These are phyloP conservation scores for Vigna unguiculata DNA, from an alignment of 306 rosid genomes.

Conservation along the genomic window DNA sequence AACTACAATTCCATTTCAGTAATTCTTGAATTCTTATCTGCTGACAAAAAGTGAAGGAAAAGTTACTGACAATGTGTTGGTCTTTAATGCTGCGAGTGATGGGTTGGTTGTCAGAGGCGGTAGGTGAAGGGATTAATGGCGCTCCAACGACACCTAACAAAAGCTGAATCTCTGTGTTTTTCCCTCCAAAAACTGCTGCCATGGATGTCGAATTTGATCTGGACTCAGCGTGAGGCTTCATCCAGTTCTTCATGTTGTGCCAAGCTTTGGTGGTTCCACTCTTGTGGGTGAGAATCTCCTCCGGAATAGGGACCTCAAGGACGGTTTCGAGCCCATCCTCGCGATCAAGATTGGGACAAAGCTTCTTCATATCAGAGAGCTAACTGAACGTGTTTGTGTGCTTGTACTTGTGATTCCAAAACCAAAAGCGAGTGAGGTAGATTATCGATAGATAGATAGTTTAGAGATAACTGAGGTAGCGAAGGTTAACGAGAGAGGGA, in stretches of 20 bases:
- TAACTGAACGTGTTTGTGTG: not conserved
- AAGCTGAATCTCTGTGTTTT: slow-evolving; percentile 79
- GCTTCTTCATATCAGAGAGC: slow-evolving; percentile 72
- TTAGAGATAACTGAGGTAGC: not conserved
- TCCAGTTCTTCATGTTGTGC: slow-evolving; percentile 85
- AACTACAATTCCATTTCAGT: not conserved
- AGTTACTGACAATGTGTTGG: slow-evolving; percentile 72
- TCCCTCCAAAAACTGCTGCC: slow-evolving; percentile 62
- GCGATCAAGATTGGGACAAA: slow-evolving; percentile 83
- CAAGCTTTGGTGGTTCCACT: slow-evolving; percentile 61
- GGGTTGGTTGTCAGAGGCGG: slow-evolving; percentile 57
- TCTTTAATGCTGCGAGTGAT: slow-evolving; percentile 73
- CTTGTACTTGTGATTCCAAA: not conserved
- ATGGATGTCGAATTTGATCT: slow-evolving; percentile 52
- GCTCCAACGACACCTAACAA: slow-evolving; percentile 92
- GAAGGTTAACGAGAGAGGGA: slow-evolving; percentile 34
- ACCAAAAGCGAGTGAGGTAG: not conserved
- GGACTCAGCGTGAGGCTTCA: slow-evolving; percentile 58
- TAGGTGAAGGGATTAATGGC: slow-evolving; percentile 81
- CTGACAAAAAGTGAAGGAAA: not conserved
- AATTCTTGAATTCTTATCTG: not conserved
- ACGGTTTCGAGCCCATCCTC: slow-evolving; percentile 95
- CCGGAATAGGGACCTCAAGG: slow-evolving; percentile 96
- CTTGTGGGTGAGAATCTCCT: slow-evolving; percentile 69
- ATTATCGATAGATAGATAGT: too few species aligned